phyloP scores from a whole-genome alignment of 352 stramenopile species.

The Phytopythium helicoides region DNA sequence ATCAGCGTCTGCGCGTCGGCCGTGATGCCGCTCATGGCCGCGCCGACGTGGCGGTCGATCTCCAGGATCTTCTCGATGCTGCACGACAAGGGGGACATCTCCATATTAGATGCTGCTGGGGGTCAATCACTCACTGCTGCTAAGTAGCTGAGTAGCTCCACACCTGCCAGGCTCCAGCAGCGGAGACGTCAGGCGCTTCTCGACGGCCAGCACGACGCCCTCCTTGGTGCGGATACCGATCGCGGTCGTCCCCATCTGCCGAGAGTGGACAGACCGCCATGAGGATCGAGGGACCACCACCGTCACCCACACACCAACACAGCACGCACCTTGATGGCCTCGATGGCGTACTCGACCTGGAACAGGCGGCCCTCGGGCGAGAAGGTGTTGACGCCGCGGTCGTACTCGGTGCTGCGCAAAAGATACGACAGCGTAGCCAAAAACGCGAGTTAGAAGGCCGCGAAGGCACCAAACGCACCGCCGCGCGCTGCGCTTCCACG shows the following conservation, averaged over 20 bases:
- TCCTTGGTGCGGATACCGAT: constrained; percentile 98
- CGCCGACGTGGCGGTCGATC: constrained; percentile 97
- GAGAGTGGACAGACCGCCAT: background rate
- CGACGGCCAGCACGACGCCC: constrained; percentile 97
- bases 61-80: constrained; percentile 99
- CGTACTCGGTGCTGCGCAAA: constrained; percentile 94
- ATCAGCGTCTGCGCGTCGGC: constrained; percentile 98
- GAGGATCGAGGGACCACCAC: background rate
- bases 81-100: constrained; percentile 6
- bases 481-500: background rate
- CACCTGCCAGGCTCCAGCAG: constrained; percentile 93
- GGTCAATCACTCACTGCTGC: too few relatives aligned
- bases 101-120: constrained; percentile 2
- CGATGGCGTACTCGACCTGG: constrained; percentile 98
- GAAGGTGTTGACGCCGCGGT: constrained; percentile 99
- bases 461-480: background rate
- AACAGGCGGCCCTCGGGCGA: constrained; percentile 98
- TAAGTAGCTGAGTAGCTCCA: background rate
- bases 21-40: constrained; percentile 98
- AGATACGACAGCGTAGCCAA: background rate
- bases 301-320: background rate
- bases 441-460: background rate
- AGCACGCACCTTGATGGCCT: constrained; percentile 93
- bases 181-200: constrained; percentile 97
- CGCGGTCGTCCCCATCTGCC: constrained; percentile 95